phyloP scores from a whole-genome alignment of 345 rosid species.

The Hibiscus tridactylites region DNA sequence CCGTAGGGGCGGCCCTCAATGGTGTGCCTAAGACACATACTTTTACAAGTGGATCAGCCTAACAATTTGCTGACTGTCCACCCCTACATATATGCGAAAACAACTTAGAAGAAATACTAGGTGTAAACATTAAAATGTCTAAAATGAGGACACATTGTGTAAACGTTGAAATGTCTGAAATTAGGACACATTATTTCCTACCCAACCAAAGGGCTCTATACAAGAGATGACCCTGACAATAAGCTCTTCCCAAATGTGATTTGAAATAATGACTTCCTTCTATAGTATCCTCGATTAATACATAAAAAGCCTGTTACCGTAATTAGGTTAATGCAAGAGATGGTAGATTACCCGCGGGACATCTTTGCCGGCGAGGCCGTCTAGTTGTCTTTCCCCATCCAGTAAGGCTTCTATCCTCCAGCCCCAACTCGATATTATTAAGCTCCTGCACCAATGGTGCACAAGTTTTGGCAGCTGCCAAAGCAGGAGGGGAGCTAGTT shows the following conservation, averaged over 20 bases:
- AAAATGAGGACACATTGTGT: no score
- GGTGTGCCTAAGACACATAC: no score
- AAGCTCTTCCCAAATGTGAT: constrained; percentile 13
- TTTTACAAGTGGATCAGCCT: no score
- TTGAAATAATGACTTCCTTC: constrained; percentile 19
- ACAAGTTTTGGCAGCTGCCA: constrained; percentile 25
- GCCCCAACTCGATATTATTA: constrained; percentile 45
- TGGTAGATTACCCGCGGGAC: constrained; percentile 67
- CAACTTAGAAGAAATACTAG: no score
- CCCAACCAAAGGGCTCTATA: no score
- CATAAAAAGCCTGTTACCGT: constrained; percentile 13
- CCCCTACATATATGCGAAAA: no score
- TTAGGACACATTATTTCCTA: no score
- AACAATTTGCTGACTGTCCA: no score
- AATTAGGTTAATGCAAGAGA: constrained; percentile 42
- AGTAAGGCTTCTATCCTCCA: constrained; percentile 70
- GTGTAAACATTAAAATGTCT: no score
- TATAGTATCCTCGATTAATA: constrained; percentile 23
- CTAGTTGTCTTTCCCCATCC: constrained; percentile 93
- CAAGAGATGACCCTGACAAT: not conserved
- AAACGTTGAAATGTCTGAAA: no score
- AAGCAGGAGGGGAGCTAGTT: constrained; percentile 32
- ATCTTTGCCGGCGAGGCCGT: constrained; percentile 85
- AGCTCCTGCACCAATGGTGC: constrained; percentile 49
- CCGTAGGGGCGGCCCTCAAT: no score